A percentile compares a stretch with the other conserved stretches of the same genome.
Conservation (phyloP, 129 eudicot genomes). For the Lonicera japonica region DNA sequence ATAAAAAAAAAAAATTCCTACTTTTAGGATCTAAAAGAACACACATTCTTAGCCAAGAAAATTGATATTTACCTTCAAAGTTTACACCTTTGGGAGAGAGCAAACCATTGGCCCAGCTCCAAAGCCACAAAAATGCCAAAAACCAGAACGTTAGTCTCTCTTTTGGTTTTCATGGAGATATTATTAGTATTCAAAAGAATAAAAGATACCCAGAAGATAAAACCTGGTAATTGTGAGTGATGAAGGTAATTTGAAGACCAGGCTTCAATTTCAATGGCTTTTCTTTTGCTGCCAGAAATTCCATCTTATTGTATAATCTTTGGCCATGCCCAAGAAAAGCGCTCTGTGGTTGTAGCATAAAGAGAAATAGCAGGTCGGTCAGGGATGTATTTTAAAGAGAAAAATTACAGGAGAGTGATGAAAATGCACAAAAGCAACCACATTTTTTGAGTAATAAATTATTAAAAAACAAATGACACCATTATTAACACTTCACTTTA, state of each 20-base stretch:
- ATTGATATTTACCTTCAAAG: conserved; percentile 67
- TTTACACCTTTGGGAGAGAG: conserved; percentile 92
- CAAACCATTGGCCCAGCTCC: conserved; percentile 36
- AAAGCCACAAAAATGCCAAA: conserved; percentile 34
- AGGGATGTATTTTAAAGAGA: conserved; percentile 15
- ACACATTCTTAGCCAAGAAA: conserved; percentile 8
- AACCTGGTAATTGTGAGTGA: conserved; percentile 1
- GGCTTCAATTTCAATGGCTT: conserved; percentile 1
- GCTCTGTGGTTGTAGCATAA: conserved; percentile 38
- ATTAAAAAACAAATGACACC: not conserved
- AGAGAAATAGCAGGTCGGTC: conserved; percentile 67
- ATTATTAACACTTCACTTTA: not conserved
- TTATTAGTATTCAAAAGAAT: conserved; percentile 10
- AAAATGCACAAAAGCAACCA: not conserved
- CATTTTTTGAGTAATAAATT: conserved; percentile 1
- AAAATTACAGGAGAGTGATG: conserved; percentile 15
- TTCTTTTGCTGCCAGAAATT: conserved; percentile 16
- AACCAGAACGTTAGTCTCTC: conserved; percentile 31
- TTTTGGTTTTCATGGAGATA: conserved; percentile 41
- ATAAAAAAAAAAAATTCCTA: conserved; percentile 18
- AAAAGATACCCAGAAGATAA: conserved; percentile 1
- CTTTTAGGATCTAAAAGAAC: conserved; percentile 1
- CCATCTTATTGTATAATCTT: conserved; percentile 13
- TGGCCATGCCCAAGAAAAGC: conserved; percentile 26
- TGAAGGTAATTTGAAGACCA: conserved; percentile 10